Evolutionary conservation across 1,139 yeast species (phyloP).

Genomic region (Candida sojae): DNA sequence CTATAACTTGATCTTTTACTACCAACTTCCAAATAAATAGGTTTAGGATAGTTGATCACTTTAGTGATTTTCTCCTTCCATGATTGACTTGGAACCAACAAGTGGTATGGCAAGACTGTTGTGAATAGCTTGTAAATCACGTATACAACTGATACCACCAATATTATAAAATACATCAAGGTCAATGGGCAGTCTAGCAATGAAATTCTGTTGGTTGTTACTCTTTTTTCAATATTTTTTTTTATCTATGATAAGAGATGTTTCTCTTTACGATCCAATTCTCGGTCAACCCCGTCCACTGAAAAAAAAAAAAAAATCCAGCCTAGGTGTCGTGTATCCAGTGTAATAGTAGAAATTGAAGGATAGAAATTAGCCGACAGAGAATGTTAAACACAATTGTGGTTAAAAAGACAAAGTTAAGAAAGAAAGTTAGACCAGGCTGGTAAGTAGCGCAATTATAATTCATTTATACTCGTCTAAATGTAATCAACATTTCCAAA

Average conservation of each 20-base stretch:
- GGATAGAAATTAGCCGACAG: no score
- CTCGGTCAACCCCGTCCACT: neutral
- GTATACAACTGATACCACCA: constrained; percentile 1
- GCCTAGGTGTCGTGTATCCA: no score
- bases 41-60: constrained; percentile 35
- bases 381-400: no score
- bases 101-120: constrained; percentile 35
- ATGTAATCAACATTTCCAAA: no score
- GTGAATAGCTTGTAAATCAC: constrained; percentile 15
- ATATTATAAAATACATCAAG: constrained; percentile 11
- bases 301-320: neutral
- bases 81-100: constrained; percentile 45
- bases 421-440: no score
- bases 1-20: constrained; percentile 48
- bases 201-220: no score
- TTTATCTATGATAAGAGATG: neutral
- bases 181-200: neutral
- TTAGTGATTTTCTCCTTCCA: constrained; percentile 42
- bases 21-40: constrained; percentile 39
- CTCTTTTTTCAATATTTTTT: no score
- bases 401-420: no score
- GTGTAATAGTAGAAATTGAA: no score
- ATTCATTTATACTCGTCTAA: no score
- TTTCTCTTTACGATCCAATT: neutral
- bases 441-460: no score